These are phyloP conservation scores for Lactifluus subvellereus DNA, from an alignment of 768 basidiomycete genomes.

Conservation along the genomic window DNA sequence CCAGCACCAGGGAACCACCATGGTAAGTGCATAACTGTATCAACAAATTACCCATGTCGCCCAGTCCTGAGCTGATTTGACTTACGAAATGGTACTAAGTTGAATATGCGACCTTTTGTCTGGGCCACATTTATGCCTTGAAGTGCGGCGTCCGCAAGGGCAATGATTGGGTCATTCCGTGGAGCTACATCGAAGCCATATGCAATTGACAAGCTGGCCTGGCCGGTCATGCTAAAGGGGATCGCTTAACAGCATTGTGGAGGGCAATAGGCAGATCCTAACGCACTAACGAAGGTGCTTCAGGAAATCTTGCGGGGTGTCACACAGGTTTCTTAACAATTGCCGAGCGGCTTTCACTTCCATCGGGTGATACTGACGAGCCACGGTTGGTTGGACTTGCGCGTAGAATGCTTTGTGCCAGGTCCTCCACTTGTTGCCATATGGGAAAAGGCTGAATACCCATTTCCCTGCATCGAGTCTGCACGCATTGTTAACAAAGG, in stretches of 20 bases:
- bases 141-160: slow-evolving; percentile 37
- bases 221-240: slow-evolving; percentile 29
- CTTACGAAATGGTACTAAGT: slow-evolving; percentile 32
- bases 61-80: neutral
- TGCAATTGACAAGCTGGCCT: slow-evolving; percentile 37
- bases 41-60: neutral
- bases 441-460: slow-evolving; percentile 37
- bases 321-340: slow-evolving; percentile 32
- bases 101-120: slow-evolving; percentile 43
- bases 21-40: slow-evolving; percentile 27
- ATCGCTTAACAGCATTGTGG: neutral
- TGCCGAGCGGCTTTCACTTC: slow-evolving; percentile 31
- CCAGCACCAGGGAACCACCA: slow-evolving; percentile 30
- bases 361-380: slow-evolving; percentile 30
- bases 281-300: slow-evolving; percentile 36
- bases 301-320: slow-evolving; percentile 37
- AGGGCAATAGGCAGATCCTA: neutral
- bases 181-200: slow-evolving; percentile 44
- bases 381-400: slow-evolving; percentile 36
- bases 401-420: slow-evolving; percentile 39
- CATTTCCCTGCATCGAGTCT: slow-evolving; percentile 40
- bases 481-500: neutral
- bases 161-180: slow-evolving; percentile 41
- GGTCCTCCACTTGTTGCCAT: slow-evolving; percentile 38
- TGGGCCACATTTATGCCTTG: slow-evolving; percentile 31